Evolutionary conservation across 2,329 filamentous ascomycete genomes (phyloP), one percentile per base, ranked within the genome.

Genomic region (Parasarocladium wereldwijsianum): DNA sequence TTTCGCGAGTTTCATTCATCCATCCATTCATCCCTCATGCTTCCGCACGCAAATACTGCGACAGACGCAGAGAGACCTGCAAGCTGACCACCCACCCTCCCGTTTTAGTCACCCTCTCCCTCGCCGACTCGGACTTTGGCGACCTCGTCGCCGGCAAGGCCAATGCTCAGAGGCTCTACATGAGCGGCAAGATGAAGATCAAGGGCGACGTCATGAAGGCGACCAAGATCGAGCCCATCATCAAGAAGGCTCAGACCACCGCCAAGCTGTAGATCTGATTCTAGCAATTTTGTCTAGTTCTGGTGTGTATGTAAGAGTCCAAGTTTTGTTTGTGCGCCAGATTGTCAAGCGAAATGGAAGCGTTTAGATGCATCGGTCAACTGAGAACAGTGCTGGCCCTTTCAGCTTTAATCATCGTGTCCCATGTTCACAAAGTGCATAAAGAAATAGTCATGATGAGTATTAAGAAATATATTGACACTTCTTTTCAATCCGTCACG

Each of bases 161-260:
- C 28, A 87, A 78, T 59, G 73, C 90, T 34, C 90, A 98, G 67
- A 76, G 77, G 44, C 63, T 98, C 40, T 94, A 96, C 62, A 96
- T 98, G 87, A 72, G 72, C n/a, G 90, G 90, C 46, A 94, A 93
- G 69, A 67, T 98, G 50, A 98, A 84, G 55, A 92, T 98, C 48
- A 84, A 94, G 63, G 86, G 79, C 54, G 78, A 75, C 46, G 87
- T 96, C 56, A 94, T 94, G 70, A 68, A 67, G n/a, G n/a, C n/a
- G n/a, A n/a, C n/a, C 48, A 94, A 94, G 68, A 76, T 98, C 36
- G 66, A 81, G 54, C 85, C 93, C 53, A 78, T 98, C 43, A 85
- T 98, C 38, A 69, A 83, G 46, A 66, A 86, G 45, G 90, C 98
- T 62, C 90, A 98, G 67, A 74, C 96, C 34, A n/a, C n/a, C n/a